Evolutionary conservation across 495 filamentous ascomycete genomes (phyloP).

Genomic region (Penicillium diatomitis): DNA sequence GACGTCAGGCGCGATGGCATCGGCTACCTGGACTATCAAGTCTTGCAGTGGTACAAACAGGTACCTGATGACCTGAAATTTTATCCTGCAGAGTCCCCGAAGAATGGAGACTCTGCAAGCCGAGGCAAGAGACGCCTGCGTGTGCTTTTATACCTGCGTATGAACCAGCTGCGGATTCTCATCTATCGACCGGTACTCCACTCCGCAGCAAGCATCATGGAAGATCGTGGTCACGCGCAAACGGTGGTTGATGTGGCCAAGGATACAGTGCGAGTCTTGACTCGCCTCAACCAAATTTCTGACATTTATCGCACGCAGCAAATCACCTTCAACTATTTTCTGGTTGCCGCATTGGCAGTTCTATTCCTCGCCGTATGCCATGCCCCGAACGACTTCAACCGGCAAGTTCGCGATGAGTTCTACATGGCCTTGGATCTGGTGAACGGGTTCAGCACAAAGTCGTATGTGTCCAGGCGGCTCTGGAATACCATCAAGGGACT

Average conservation of each 20-base stretch:
- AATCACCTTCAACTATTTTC: slow-evolving; percentile 80
- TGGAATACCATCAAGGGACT: slow-evolving; percentile 77
- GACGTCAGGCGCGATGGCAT: slow-evolving; percentile 56
- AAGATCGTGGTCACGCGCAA: slow-evolving; percentile 57
- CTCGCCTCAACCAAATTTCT: slow-evolving; percentile 66
- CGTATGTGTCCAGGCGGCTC: slow-evolving; percentile 66
- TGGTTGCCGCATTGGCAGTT: slow-evolving; percentile 70
- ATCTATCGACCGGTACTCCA: slow-evolving; percentile 77
- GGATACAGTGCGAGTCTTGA: slow-evolving; percentile 67
- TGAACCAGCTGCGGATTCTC: slow-evolving; percentile 77
- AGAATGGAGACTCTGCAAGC: slow-evolving; percentile 30
- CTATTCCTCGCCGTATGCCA: slow-evolving; percentile 78
- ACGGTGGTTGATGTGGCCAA: slow-evolving; percentile 70
- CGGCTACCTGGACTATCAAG: slow-evolving; percentile 65
- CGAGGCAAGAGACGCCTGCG: slow-evolving; percentile 43
- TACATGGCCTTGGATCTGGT: slow-evolving; percentile 79
- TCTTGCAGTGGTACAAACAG: slow-evolving; percentile 69
- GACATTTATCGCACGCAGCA: slow-evolving; percentile 74
- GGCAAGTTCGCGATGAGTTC: slow-evolving; percentile 69
- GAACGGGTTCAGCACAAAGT: slow-evolving; percentile 68
- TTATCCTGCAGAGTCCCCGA: slow-evolving; percentile 43
- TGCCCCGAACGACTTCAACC: slow-evolving; percentile 67
- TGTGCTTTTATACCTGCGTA: slow-evolving; percentile 53
- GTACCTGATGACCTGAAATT: slow-evolving; percentile 51
- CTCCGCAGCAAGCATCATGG: slow-evolving; percentile 63